Evolutionary conservation across 2,329 filamentous ascomycete species (phyloP), one percentile per base, ranked within the genome.

Genomic region (Fusarium succisae): DNA sequence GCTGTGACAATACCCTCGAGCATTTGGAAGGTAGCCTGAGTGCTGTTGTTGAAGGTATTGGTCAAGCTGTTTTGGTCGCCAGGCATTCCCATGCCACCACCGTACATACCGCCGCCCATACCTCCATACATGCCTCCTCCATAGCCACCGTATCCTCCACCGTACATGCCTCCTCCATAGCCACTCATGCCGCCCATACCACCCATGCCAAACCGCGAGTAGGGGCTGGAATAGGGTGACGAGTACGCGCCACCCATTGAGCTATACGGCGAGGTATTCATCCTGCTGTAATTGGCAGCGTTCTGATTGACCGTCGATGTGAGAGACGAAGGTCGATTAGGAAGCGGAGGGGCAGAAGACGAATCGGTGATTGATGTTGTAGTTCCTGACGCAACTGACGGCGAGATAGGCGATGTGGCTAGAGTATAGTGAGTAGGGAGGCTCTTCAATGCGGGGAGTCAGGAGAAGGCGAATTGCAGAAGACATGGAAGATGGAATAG

Each of bases 11-110:
- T 93, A 77, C 95, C 96, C 85, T 99, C 96, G 58, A 99, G 94
- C 88, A 99, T 94, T 86, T 98, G 96, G 81, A 99, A 99, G 1
- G 96, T 99, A 17, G 96, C 94, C 78, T 96, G 94, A 0, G 97
- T 99, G 86, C 93, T 96, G 83, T 97, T 95, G 81, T 92, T 94
- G 87, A 98, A 98, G 60, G 94, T 93, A 81, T 97, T 94, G n/a
- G 96, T 98, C 81, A 99, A 86, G 83, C 95, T 98, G 82, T 96
- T 94, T 35, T 94, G 94, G 81, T 98, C 94, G 81, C 97, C 97
- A 35, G 93, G 93, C 76, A 78, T 78, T 24, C 85, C 84, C 81
- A 85, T 85, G 37, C 85, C 87, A 55, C 84, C 83, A 41, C 76
- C 76, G n/a, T 83, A 80, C 79, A 83, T 82, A 41, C 82, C 81